Percentiles rank a stretch among this genome's conserved stretches.
These are phyloP conservation scores for Xylaria sp. DNA, from an alignment of 2,329 filamentous ascomycete species.

Conservation along the genomic window DNA sequence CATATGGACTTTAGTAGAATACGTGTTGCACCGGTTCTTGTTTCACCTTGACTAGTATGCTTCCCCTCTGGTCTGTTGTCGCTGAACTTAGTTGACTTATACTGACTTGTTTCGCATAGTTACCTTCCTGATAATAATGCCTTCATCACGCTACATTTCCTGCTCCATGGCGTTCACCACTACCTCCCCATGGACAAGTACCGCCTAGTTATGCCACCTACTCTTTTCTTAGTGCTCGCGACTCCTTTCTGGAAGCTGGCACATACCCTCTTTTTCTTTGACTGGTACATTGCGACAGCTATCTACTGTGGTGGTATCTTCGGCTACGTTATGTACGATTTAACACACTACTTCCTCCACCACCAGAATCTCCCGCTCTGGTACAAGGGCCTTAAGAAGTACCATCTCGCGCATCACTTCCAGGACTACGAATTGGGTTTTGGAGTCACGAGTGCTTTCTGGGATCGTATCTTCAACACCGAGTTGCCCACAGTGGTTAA, in stretches of 20 bases:
- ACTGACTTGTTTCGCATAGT: constrained; percentile 59
- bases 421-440: constrained; percentile 98
- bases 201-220: constrained; percentile 95
- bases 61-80: neutral
- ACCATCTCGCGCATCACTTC: constrained; percentile 96
- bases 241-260: constrained; percentile 93
- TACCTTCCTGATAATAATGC: constrained; percentile 91
- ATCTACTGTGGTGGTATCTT: constrained; percentile 92
- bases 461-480: constrained; percentile 93
- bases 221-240: constrained; percentile 84
- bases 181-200: constrained; percentile 99
- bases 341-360: constrained; percentile 99
- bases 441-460: constrained; percentile 95
- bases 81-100: neutral
- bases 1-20: constrained; percentile 92
- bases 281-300: constrained; percentile 83
- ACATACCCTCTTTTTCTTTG: constrained; percentile 80
- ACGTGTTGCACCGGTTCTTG: constrained; percentile 85
- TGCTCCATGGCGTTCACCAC: constrained; percentile 96
- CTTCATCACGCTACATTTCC: constrained; percentile 87
- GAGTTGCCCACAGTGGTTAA: constrained; percentile 67
- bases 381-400: constrained; percentile 95
- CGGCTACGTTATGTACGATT: constrained; percentile 94
- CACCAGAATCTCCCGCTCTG: constrained; percentile 90
- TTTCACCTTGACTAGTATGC: constrained; percentile 94